Conservation (phyloP, 768 basidiomycete species). For the Trametes meyenii region DNA sequence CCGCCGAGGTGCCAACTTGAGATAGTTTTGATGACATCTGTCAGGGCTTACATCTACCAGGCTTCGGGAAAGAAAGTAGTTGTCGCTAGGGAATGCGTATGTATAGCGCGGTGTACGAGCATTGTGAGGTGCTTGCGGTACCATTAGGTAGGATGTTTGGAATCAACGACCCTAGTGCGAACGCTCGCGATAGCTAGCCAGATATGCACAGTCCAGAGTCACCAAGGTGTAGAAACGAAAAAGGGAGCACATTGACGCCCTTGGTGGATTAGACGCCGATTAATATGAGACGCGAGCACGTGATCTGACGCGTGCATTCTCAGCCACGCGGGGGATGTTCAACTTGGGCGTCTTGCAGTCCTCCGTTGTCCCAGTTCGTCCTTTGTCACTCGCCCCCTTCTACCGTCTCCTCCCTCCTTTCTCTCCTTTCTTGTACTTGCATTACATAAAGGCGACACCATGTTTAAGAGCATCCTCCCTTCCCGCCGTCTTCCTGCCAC, state of each 20-base stretch:
- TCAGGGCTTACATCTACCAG: no score
- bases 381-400: slow-evolving; percentile 6
- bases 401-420: not conserved
- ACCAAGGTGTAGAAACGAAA: not conserved
- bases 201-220: no score
- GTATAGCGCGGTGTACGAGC: no score
- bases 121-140: no score
- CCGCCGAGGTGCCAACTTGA: no score
- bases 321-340: slow-evolving; percentile 19
- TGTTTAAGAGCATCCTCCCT: slow-evolving; percentile 84
- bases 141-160: no score
- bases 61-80: no score
- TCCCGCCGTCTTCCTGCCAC: slow-evolving; percentile 62
- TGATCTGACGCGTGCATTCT: slow-evolving; percentile 14
- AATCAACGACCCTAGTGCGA: no score
- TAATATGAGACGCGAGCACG: slow-evolving; percentile 22
- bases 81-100: no score
- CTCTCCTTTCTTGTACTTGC: not conserved
- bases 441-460: slow-evolving; percentile 32
- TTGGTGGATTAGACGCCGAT: not conserved
- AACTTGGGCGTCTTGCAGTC: slow-evolving; percentile 17
- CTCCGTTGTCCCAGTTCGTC: slow-evolving; percentile 1
- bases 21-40: no score
- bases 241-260: not conserved
- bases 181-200: no score